phyloP scores from a whole-genome alignment of 1,139 yeast species.

The Tardiomyces digboiensis region DNA sequence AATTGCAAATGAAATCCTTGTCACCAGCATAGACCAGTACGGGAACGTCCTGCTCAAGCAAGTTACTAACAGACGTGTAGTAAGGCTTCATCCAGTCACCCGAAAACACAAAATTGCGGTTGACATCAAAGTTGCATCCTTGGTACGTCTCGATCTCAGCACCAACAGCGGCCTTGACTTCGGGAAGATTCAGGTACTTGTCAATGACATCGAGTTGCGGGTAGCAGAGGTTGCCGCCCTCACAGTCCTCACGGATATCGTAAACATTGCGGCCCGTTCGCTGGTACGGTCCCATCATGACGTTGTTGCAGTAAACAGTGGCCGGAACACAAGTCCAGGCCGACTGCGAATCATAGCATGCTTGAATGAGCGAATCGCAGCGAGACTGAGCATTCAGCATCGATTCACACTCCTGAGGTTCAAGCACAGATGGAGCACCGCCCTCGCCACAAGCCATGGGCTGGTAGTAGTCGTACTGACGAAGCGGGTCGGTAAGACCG shows the following conservation, averaged over 20 bases:
- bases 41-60: constrained; percentile 57
- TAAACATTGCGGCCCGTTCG: constrained; percentile 89
- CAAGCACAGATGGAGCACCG: constrained; percentile 63
- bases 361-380: constrained; percentile 68
- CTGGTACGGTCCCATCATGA: constrained; percentile 79
- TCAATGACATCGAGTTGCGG: constrained; percentile 56
- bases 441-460: constrained; percentile 84
- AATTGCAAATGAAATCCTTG: constrained; percentile 82
- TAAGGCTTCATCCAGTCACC: constrained; percentile 67
- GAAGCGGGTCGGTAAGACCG: constrained; percentile 69
- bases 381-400: constrained; percentile 72
- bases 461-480: constrained; percentile 58
- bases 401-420: constrained; percentile 67
- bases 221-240: constrained; percentile 64
- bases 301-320: constrained; percentile 81
- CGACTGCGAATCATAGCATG: constrained; percentile 71
- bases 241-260: constrained; percentile 85
- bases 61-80: constrained; percentile 50
- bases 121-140: constrained; percentile 68
- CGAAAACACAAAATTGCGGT: constrained; percentile 43
- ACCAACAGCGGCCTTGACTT: constrained; percentile 74
- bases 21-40: constrained; percentile 83
- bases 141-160: constrained; percentile 82
- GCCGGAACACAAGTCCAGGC: constrained; percentile 95
- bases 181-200: constrained; percentile 55